phyloP scores from a whole-genome alignment of 768 basidiomycete species.

The Tulasnella sp. region DNA sequence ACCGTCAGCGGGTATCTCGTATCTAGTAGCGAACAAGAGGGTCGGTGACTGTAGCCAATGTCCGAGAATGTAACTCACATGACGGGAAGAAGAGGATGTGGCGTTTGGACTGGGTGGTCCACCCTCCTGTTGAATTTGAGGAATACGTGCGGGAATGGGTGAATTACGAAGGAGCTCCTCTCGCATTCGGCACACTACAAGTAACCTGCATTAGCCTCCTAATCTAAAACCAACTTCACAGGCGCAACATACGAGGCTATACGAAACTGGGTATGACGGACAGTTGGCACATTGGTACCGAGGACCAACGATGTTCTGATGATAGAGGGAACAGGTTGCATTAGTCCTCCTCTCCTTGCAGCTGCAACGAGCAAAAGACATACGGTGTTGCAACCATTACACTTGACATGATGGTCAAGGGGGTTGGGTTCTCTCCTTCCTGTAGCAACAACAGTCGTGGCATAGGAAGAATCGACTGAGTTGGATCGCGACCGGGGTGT shows the following conservation, averaged over 20 bases:
- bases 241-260: conserved; percentile 60
- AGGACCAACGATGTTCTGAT: conserved; percentile 66
- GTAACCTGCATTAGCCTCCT: conserved; percentile 17
- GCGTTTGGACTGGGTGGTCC: conserved; percentile 54
- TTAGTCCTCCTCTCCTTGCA: background rate
- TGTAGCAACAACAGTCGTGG: conserved; percentile 56
- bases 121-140: conserved; percentile 83
- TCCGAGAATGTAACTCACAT: conserved; percentile 49
- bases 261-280: conserved; percentile 64
- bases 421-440: conserved; percentile 29
- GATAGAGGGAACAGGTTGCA: background rate
- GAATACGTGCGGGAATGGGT: conserved; percentile 83
- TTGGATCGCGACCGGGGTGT: conserved; percentile 39
- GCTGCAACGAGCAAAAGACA: background rate
- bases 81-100: conserved; percentile 61
- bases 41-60: background rate
- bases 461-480: conserved; percentile 60
- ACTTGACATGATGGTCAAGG: conserved; percentile 57
- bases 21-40: background rate
- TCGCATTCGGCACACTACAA: conserved; percentile 78
- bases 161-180: conserved; percentile 65
- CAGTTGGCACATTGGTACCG: conserved; percentile 91
- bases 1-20: conserved; percentile 20
- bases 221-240: conserved; percentile 8
- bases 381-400: conserved; percentile 60